Percentiles rank a stretch among this genome's conserved stretches.
phyloP scores from a whole-genome alignment of 148 eudicot species.

The Amaranthus palmeri region DNA sequence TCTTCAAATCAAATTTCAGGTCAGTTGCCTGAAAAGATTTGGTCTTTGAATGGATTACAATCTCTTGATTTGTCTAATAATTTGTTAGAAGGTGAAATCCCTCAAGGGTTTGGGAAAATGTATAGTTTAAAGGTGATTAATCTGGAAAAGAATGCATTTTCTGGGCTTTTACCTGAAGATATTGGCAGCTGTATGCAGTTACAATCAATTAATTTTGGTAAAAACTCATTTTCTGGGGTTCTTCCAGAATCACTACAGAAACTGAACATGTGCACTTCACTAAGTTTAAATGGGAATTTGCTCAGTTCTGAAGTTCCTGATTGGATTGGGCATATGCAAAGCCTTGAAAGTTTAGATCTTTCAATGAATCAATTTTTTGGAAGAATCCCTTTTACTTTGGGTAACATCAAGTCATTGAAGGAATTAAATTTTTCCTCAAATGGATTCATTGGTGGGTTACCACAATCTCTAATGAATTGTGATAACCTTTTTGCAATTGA shows the following conservation, averaged over 20 bases:
- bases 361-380: slow-evolving; percentile 69
- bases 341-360: slow-evolving; percentile 70
- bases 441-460: slow-evolving; percentile 56
- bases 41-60: slow-evolving; percentile 59
- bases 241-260: slow-evolving; percentile 66
- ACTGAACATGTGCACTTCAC: slow-evolving; percentile 52
- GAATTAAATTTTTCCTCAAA: slow-evolving; percentile 58
- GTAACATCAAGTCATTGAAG: slow-evolving; percentile 49
- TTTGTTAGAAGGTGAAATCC: slow-evolving; percentile 60
- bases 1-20: slow-evolving; percentile 67
- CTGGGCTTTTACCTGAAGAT: slow-evolving; percentile 60
- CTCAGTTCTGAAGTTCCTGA: slow-evolving; percentile 61
- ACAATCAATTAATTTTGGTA: slow-evolving; percentile 57
- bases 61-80: slow-evolving; percentile 64
- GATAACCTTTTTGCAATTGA: slow-evolving; percentile 48
- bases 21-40: slow-evolving; percentile 44
- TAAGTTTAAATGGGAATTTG: slow-evolving; percentile 46
- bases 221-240: slow-evolving; percentile 52
- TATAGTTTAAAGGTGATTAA: slow-evolving; percentile 47
- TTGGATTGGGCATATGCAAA: slow-evolving; percentile 75
- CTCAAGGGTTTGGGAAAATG: slow-evolving; percentile 54
- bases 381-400: slow-evolving; percentile 49
- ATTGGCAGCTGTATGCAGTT: slow-evolving; percentile 65
- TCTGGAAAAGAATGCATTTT: slow-evolving; percentile 52
- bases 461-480: slow-evolving; percentile 57